Conservation (phyloP, 768 basidiomycete species). For the Lentinula guzmanii region DNA sequence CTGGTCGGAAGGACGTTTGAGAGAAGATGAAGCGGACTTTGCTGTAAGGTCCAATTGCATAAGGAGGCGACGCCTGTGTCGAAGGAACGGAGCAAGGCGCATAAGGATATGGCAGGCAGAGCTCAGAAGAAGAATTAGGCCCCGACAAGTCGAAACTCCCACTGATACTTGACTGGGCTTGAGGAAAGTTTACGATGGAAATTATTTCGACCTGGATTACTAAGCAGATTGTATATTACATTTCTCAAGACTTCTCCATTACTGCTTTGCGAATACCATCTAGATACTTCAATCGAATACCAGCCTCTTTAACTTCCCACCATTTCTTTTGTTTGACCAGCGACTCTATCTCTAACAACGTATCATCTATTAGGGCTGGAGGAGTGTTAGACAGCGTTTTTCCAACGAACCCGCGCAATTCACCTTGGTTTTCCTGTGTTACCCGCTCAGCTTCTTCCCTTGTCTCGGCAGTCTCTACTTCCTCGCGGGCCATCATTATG, state of each 20-base stretch:
- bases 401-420: conserved; percentile 9
- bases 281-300: conserved; percentile 72
- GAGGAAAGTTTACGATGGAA: not conserved
- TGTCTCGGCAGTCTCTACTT: conserved; percentile 58
- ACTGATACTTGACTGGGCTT: not conserved
- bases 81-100: conserved; percentile 39
- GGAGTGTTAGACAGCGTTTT: not conserved
- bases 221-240: not conserved
- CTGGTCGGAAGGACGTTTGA: conserved; percentile 45
- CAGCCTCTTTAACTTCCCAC: conserved; percentile 46
- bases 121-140: not conserved
- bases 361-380: conserved; percentile 46
- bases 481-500: conserved; percentile 76
- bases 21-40: conserved; percentile 18
- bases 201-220: conserved; percentile 16
- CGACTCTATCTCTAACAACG: conserved; percentile 38
- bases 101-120: conserved; percentile 27
- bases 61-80: conserved; percentile 48
- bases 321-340: conserved; percentile 52
- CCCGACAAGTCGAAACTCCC: not conserved
- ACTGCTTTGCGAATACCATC: conserved; percentile 55
- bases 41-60: conserved; percentile 46
- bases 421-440: conserved; percentile 48
- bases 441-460: conserved; percentile 45
- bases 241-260: conserved; percentile 10